A percentile compares a stretch with the other conserved stretches of the same genome.
Evolutionary conservation across 129 eudicot genomes (phyloP).

Genomic region (Arctium lappa): DNA sequence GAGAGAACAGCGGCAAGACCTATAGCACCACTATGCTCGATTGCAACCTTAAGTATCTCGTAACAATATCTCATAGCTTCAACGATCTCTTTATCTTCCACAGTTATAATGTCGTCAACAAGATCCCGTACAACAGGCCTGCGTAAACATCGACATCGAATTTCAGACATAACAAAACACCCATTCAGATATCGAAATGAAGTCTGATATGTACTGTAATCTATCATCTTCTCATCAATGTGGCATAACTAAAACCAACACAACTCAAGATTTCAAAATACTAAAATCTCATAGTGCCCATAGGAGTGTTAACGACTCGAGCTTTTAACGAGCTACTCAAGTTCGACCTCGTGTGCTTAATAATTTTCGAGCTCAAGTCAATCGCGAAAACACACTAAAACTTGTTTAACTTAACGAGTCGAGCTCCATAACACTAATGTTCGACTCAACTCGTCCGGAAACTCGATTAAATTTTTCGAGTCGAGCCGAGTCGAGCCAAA

Average conservation of each 20-base stretch:
- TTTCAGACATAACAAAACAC: not conserved
- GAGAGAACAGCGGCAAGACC: slow-evolving; percentile 93
- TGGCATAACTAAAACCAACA: not conserved
- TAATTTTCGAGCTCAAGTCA: too few species aligned
- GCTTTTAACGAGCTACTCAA: not conserved
- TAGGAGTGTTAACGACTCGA: too few species aligned
- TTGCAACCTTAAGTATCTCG: slow-evolving; percentile 81
- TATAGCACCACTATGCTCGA: slow-evolving; percentile 97
- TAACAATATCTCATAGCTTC: slow-evolving; percentile 85
- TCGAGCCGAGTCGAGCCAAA: too few species aligned
- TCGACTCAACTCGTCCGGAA: too few species aligned
- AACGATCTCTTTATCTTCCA: slow-evolving; percentile 78
- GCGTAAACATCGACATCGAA: slow-evolving; percentile 12
- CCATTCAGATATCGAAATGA: too few species aligned
- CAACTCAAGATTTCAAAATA: not conserved
- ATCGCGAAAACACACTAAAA: too few species aligned
- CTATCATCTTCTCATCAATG: too few species aligned
- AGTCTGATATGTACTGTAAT: not conserved
- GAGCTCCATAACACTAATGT: too few species aligned
- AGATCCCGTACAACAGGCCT: slow-evolving; percentile 95
- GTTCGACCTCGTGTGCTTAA: too few species aligned
- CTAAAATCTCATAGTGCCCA: too few species aligned
- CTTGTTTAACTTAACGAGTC: too few species aligned
- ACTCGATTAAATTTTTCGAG: too few species aligned
- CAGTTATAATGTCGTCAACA: slow-evolving; percentile 76